These are phyloP conservation scores for Fusarium sp. DNA, from an alignment of 2,329 filamentous ascomycete species.

Conservation along the genomic window DNA sequence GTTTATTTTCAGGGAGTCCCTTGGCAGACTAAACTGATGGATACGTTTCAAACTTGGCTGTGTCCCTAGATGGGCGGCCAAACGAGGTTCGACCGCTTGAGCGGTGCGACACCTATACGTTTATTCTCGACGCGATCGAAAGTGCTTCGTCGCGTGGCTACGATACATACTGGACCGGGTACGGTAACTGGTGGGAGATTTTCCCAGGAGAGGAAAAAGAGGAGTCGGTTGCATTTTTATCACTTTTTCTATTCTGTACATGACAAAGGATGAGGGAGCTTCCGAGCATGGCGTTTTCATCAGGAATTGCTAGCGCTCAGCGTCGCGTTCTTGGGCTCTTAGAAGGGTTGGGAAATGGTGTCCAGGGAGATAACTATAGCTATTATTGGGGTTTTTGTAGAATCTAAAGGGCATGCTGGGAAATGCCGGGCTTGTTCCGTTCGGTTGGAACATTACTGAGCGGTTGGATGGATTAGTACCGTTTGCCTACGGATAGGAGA, in stretches of 20 bases:
- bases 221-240: slow-evolving; percentile 33
- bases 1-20: slow-evolving; percentile 35
- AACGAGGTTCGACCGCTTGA: slow-evolving; percentile 20
- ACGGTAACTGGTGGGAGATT: slow-evolving; percentile 14
- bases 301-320: slow-evolving; percentile 4
- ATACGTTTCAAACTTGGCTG: slow-evolving; percentile 32
- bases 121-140: slow-evolving; percentile 44
- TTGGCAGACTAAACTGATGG: slow-evolving; percentile 38
- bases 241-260: slow-evolving; percentile 22
- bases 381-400: slow-evolving; percentile 29
- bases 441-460: slow-evolving; percentile 44
- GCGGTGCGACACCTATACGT: slow-evolving; percentile 39
- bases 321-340: slow-evolving; percentile 5
- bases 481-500: slow-evolving; percentile 37
- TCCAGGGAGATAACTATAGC: slow-evolving; percentile 14
- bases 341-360: slow-evolving; percentile 4
- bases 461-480: slow-evolving; percentile 41
- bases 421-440: slow-evolving; percentile 34
- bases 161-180: slow-evolving; percentile 39
- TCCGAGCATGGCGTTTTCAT: slow-evolving; percentile 35
- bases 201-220: slow-evolving; percentile 36
- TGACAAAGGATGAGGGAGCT: slow-evolving; percentile 27
- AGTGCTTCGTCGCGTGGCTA: slow-evolving; percentile 43
- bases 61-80: slow-evolving; percentile 29
- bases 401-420: slow-evolving; percentile 31